Evolutionary conservation across 78 protist genomes (phyloP).

Genomic region (Dictyostelium citrinum): DNA sequence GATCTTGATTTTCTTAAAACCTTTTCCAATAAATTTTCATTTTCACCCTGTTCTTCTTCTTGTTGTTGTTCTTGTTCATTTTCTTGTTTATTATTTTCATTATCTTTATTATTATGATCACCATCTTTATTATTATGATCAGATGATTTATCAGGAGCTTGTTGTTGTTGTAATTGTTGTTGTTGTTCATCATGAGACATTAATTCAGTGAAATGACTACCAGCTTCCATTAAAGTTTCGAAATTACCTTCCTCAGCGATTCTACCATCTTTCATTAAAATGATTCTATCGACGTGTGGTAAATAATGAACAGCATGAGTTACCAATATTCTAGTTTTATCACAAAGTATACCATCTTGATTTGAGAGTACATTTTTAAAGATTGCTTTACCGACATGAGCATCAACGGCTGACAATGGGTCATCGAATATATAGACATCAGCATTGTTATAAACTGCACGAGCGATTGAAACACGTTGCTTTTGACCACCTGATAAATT

Average conservation of each 20-base stretch:
- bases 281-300: conserved; percentile 61
- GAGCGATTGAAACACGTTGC: conserved; percentile 96
- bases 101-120: not conserved
- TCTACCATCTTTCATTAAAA: conserved; percentile 87
- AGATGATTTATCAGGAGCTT: not conserved
- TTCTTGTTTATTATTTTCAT: not conserved
- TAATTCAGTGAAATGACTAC: conserved; percentile 55
- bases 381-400: conserved; percentile 88
- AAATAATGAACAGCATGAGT: conserved; percentile 83
- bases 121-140: not conserved
- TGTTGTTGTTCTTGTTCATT: not conserved
- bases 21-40: not conserved
- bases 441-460: conserved; percentile 90
- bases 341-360: conserved; percentile 51
- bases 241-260: conserved; percentile 80
- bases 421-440: conserved; percentile 92
- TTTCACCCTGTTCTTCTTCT: not conserved
- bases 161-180: not conserved
- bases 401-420: conserved; percentile 91
- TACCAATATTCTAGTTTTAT: conserved; percentile 88
- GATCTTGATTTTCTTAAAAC: not conserved
- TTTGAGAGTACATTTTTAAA: conserved; percentile 71
- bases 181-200: conserved; percentile 35
- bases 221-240: conserved; percentile 29
- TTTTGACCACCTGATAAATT: conserved; percentile 98